These are phyloP conservation scores for Amanita polypyramis DNA, from an alignment of 768 basidiomycete species.

Conservation along the genomic window DNA sequence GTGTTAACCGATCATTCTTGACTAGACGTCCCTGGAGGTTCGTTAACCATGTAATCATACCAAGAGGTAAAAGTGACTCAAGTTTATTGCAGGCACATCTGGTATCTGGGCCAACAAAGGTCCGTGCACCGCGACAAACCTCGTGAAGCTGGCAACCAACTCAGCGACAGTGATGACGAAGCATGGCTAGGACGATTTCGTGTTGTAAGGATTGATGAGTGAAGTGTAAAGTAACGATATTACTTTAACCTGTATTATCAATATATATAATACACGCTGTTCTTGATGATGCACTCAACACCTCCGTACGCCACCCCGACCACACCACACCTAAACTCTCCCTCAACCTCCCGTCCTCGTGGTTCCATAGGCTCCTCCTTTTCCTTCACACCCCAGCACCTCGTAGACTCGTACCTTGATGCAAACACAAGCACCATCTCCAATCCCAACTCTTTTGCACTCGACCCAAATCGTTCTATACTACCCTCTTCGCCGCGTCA, in stretches of 20 bases:
- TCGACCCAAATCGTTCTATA: constrained; percentile 77
- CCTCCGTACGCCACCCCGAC: constrained; percentile 44
- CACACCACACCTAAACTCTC: constrained; percentile 29
- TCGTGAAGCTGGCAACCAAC: not conserved
- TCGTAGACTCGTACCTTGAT: constrained; percentile 62
- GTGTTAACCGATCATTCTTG: not conserved
- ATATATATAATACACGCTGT: not conserved
- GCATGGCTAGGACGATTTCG: no score
- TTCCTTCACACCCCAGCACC: constrained; percentile 72
- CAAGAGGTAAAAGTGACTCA: not conserved
- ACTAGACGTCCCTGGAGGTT: constrained; percentile 22
- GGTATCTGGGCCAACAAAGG: constrained; percentile 26
- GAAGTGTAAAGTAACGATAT: not conserved
- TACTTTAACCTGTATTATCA: not conserved
- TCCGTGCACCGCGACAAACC: constrained; percentile 13
- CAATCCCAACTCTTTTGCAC: constrained; percentile 40
- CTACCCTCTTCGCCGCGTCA: constrained; percentile 62
- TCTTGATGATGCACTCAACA: constrained; percentile 27
- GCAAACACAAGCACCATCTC: constrained; percentile 53
- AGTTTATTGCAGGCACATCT: constrained; percentile 15
- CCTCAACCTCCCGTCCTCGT: constrained; percentile 48
- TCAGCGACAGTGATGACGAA: no score
- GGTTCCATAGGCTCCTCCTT: constrained; percentile 72
- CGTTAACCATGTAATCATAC: not conserved
- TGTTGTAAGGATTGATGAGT: not conserved